These are phyloP conservation scores for Sclerotinia trifoliorum DNA, from an alignment of 2,329 filamentous ascomycete genomes.

Conservation along the genomic window DNA sequence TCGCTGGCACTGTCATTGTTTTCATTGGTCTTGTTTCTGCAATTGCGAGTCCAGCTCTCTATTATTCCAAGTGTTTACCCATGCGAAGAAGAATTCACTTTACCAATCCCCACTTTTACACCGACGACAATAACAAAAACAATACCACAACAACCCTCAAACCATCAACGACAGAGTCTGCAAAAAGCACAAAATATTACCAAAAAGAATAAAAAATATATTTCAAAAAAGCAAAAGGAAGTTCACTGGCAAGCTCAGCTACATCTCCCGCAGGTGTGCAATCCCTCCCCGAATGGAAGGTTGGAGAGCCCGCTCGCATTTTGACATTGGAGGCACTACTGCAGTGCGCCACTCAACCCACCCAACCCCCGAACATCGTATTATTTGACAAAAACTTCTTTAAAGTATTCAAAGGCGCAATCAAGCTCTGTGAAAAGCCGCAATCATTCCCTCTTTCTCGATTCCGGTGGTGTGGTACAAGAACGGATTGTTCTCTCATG, in stretches of 20 bases:
- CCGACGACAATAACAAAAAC: background rate
- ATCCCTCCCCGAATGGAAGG: background rate
- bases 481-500: background rate
- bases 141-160: background rate
- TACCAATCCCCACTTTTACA: background rate
- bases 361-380: background rate
- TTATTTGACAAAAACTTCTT: background rate
- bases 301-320: background rate
- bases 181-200: background rate
- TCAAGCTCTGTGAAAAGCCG: too few relatives aligned
- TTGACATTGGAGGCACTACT: slow-evolving; percentile 2
- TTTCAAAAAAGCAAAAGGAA: too few relatives aligned
- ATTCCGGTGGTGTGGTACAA: background rate
- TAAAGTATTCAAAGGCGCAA: too few relatives aligned
- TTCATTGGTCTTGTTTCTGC: background rate
- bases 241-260: too few relatives aligned
- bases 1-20: background rate
- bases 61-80: background rate
- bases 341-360: background rate
- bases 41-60: too few relatives aligned
- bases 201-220: background rate
- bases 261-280: too few relatives aligned
- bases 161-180: background rate
- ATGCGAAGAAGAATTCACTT: background rate
- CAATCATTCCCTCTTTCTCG: background rate